Base-by-base conservation (phyloP, 352 stramenopile species). In the Globisporangium ultimum region DNA sequence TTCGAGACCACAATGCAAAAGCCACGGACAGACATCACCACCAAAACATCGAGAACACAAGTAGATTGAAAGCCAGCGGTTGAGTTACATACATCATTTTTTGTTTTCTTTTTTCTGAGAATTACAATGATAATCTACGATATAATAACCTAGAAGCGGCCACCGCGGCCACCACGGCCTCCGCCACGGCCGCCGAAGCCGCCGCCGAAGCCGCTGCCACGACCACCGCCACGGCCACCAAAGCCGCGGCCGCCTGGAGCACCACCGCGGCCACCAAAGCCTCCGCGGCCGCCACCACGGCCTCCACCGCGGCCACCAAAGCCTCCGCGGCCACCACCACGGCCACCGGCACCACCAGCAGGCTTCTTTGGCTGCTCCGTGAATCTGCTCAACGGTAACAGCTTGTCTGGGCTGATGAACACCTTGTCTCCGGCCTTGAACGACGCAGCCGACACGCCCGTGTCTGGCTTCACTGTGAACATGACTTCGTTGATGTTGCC, bases 371-470 rank as follows among this genome's bases (percentile, higher is more conserved):
- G 78, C 65, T 96, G 91, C 75, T 98, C 93, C 45, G 96, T 99
- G 77, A 99, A 99, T 53, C 97, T 80, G 48, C 81, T 87, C 50
- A 99, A 71, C 14, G 96, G 96, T 46, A 99, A 80, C 43, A 99
- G 78, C 69, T 99, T 99, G 68, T 99, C 94, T 2, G 95, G 91
- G 61, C 91, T 97, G 74, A 99, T 97, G 66, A 95, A 99, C 24
- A 99, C 83, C 68, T 98, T 96, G 87, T 99, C 97, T 14, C 97
- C 96, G 18, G 76, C 63, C 81, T 99, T 96, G 83, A 99, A 99
- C 40, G 95, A 98, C 21, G 90, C 95, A 5, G 91, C 91, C 52
- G 93, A 86, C 40, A 99, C 91, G 53, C 96, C 96, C 21, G 95
- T 68, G 62, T 98, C 96, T 34, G 96, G 94, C 72, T 99, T 99